Conservation (phyloP, 208 protist species). For the Cochliopodium minus region DNA sequence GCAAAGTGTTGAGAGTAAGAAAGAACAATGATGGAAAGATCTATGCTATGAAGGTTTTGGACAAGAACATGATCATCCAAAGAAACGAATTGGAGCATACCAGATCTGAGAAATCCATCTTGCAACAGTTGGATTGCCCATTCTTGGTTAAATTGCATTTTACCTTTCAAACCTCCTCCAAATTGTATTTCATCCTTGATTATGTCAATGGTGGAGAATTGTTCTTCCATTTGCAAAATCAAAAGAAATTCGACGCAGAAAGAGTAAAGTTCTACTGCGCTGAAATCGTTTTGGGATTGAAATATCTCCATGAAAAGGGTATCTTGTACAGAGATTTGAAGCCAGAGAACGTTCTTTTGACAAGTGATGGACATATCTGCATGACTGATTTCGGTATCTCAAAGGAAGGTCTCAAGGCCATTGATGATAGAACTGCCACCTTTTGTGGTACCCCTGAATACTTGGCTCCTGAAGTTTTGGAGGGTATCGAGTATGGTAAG, state of each 20-base stretch:
- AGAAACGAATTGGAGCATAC: constrained; percentile 38
- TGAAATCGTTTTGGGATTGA: constrained; percentile 58
- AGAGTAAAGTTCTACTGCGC: constrained; percentile 61
- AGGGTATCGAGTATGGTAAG: constrained; percentile 54
- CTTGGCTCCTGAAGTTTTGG: constrained; percentile 72
- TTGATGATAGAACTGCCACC: constrained; percentile 36
- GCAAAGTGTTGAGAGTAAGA: constrained; percentile 72
- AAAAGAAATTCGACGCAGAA: constrained; percentile 50
- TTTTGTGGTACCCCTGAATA: constrained; percentile 80
- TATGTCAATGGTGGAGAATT: constrained; percentile 47
- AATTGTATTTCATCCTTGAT: constrained; percentile 38
- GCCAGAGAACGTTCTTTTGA: constrained; percentile 75
- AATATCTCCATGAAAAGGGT: constrained; percentile 56
- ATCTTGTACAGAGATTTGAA: constrained; percentile 75
- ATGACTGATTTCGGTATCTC: constrained; percentile 81
- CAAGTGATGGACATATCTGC: constrained; percentile 60
- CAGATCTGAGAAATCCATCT: constrained; percentile 26
- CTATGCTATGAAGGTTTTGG: constrained; percentile 41
- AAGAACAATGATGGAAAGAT: constrained; percentile 19
- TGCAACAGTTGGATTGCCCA: constrained; percentile 21
- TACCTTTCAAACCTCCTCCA: constrained; percentile 27
- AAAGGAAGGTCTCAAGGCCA: constrained; percentile 46
- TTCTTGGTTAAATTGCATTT: constrained; percentile 43
- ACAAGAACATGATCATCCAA: constrained; percentile 15
- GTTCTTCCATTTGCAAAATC: constrained; percentile 66